These are phyloP conservation scores for Verticillium alfalfae DNA, from an alignment of 2,329 filamentous ascomycete genomes.

Conservation along the genomic window DNA sequence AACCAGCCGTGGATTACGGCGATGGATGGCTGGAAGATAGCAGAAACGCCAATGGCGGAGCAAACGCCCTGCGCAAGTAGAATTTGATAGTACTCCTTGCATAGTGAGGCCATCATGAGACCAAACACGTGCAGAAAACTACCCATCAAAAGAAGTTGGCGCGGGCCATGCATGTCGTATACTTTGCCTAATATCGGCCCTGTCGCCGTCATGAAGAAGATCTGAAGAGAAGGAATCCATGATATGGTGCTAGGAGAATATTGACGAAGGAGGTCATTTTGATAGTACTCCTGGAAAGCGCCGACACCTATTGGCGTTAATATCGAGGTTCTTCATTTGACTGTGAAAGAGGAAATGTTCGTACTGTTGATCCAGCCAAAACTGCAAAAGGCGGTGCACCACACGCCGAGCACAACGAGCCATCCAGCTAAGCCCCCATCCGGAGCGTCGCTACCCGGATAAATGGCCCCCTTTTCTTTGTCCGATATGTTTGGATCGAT, in stretches of 20 bases:
- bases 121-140: conserved; percentile 29
- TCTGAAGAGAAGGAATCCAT: conserved; percentile 39
- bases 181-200: conserved; percentile 33
- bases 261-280: conserved; percentile 23
- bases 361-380: conserved; percentile 30
- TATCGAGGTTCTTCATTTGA: conserved; percentile 10
- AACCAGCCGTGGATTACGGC: conserved; percentile 37
- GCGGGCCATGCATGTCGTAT: conserved; percentile 35
- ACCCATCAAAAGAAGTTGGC: conserved; percentile 27
- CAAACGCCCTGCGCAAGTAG: conserved; percentile 31
- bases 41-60: conserved; percentile 28
- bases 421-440: conserved; percentile 19
- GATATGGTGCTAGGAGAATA: conserved; percentile 33
- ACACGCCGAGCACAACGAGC: conserved; percentile 18
- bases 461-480: not conserved
- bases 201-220: conserved; percentile 31
- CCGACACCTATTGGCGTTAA: conserved; percentile 21
- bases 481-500: not conserved
- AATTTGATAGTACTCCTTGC: conserved; percentile 35
- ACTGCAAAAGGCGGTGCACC: conserved; percentile 12
- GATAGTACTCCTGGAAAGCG: conserved; percentile 39
- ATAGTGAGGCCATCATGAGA: conserved; percentile 38
- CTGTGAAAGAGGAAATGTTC: conserved; percentile 3
- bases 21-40: conserved; percentile 28
- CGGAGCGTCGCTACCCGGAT: conserved; percentile 1